phyloP scores from a whole-genome alignment of 176 grass and related monocot genomes.

The Zoysia japonica region DNA sequence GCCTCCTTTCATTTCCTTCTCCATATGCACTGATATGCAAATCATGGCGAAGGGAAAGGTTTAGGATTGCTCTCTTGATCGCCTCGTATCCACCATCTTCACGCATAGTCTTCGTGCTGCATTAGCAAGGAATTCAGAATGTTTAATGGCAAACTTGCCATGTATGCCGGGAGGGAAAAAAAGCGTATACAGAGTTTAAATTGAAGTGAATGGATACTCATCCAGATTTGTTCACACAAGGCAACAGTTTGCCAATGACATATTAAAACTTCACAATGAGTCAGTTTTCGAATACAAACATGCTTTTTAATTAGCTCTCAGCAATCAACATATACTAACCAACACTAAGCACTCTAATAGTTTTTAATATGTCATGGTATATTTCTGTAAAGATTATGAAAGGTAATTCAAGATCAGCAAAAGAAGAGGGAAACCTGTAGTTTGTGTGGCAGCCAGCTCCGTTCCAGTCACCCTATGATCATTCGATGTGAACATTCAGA shows the following conservation, averaged over 20 bases:
- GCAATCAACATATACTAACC: background rate
- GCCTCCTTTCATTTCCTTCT: constrained; percentile 91
- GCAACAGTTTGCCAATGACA: background rate
- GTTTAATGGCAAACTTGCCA: background rate
- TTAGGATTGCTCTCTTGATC: constrained; percentile 96
- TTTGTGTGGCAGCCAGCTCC: constrained; percentile 99
- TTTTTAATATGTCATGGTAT: background rate
- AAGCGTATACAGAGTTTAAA: background rate
- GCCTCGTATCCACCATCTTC: constrained; percentile 89
- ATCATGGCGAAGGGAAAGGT: constrained; percentile 88
- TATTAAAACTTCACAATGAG: background rate
- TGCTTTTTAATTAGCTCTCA: background rate
- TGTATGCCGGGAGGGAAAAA: background rate
- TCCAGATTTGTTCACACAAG: background rate
- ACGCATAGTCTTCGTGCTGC: constrained; percentile 85
- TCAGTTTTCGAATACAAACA: background rate
- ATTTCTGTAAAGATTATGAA: background rate
- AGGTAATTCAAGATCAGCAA: constrained; percentile 2
- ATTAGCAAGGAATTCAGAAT: constrained; percentile 39
- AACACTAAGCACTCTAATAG: background rate
- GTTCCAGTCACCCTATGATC: constrained; percentile 93
- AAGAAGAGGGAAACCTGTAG: constrained; percentile 58
- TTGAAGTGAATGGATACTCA: background rate
- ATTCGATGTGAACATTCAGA: background rate
- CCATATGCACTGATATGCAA: constrained; percentile 95